Base-by-base conservation (phyloP, 441 rosid genomes). In the Geranium incanum region DNA sequence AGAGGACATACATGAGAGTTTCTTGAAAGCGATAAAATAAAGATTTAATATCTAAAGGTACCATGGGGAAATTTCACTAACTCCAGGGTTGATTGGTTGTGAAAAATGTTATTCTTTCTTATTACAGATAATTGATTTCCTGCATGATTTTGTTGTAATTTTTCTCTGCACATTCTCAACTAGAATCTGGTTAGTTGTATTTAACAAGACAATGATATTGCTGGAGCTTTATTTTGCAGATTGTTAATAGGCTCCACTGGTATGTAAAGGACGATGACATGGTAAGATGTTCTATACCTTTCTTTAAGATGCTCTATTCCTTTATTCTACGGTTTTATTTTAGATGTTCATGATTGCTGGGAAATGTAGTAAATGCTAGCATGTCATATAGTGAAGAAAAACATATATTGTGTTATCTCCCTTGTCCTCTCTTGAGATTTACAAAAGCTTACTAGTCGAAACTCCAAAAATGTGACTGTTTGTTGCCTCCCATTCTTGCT, bases 231-330 rank as follows among this genome's bases (percentile, higher is more conserved):
- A 23, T 66, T 84, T 23, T 79, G 87, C 97, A 95, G 99, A 83
- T 95, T 78, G 95, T 85, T 72, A 89, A 89, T 76, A 84, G 77
- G 71, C 93, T 95, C 33, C 97, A 89, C 72, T 90, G 86, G 89
- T 95, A 95, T 77, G 90, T 87, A 45, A 77, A 79, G 74, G 86
- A 86, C 79, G 97, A 89, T 72, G 97, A 95, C 81, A 95, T 81
- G 88, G 99, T 95, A 75, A 87, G 88, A 60, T 19, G 66, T 19
- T 60, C 66, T 60, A 19, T 33, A 0, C 36, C 66, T 60, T 60
- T 19, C 33, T 43, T 8, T 43, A 0, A 87, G 88, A 60, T 19
- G 66, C 7, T 60, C 66, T 60, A 19, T 33, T 8, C 66, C 66
- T 60, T 60, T 60, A 33, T 19, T 21, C 36, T 60, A 33, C 66